A percentile compares a stretch with the other conserved stretches of the same genome.
These are phyloP conservation scores for Amyloporia xantha DNA, from an alignment of 768 basidiomycete genomes.

Conservation along the genomic window DNA sequence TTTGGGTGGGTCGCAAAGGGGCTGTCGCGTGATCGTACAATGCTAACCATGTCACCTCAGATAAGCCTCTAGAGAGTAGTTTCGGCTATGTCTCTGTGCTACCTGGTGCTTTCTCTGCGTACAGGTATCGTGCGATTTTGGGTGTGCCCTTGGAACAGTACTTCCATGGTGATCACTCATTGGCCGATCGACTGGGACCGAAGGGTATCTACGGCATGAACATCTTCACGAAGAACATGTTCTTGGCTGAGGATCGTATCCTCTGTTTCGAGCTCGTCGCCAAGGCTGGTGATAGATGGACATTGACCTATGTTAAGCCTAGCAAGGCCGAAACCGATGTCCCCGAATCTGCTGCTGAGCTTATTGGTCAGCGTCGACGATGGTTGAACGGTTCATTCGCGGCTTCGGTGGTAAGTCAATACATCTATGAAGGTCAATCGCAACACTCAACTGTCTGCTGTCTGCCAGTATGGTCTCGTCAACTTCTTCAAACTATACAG, in stretches of 20 bases:
- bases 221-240: constrained; percentile 94
- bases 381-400: constrained; percentile 98
- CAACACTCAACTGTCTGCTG: constrained; percentile 1
- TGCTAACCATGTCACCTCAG: constrained; percentile 29
- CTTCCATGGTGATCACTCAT: constrained; percentile 82
- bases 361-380: constrained; percentile 92
- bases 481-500: constrained; percentile 88
- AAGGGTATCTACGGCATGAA: constrained; percentile 97
- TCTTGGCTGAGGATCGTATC: constrained; percentile 91
- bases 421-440: not conserved
- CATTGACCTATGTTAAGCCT: constrained; percentile 87
- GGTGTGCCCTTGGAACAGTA: constrained; percentile 78
- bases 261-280: constrained; percentile 96
- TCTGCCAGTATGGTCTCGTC: constrained; percentile 73
- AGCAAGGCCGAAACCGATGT: constrained; percentile 96
- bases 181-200: constrained; percentile 85
- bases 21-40: not conserved
- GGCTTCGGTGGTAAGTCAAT: constrained; percentile 68
- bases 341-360: constrained; percentile 85
- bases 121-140: constrained; percentile 87
- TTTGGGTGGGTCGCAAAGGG: constrained; percentile 46
- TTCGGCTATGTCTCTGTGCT: constrained; percentile 95
- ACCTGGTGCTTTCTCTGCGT: constrained; percentile 95
- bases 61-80: constrained; percentile 91
- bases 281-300: constrained; percentile 84